Percentiles rank a stretch among this genome's conserved stretches.
Conservation (phyloP, 2,329 filamentous ascomycete genomes). For the Colletotrichum sp. region DNA sequence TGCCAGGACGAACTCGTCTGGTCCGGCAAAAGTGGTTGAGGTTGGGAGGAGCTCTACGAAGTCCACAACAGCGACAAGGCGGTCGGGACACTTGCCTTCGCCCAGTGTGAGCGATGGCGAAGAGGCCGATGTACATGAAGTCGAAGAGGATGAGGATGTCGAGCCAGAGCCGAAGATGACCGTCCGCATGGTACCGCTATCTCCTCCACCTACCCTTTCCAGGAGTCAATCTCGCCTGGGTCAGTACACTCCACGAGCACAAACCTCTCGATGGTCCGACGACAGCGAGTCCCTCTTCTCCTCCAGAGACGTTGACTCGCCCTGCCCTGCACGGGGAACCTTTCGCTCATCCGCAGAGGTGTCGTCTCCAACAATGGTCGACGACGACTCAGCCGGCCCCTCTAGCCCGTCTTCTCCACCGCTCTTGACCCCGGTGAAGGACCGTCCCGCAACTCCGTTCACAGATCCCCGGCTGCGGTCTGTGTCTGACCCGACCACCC, state of each 20-base stretch:
- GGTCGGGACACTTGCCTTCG: background rate
- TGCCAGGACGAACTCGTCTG: conserved; percentile 14
- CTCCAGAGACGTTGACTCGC: conserved; percentile 10
- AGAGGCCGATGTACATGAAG: background rate
- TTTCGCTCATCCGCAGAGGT: conserved; percentile 8
- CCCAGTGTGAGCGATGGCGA: background rate
- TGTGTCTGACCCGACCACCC: background rate
- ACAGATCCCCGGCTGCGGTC: conserved; percentile 3
- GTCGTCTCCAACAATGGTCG: conserved; percentile 11
- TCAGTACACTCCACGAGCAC: background rate
- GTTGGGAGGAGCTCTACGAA: conserved; percentile 15
- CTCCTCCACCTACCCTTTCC: conserved; percentile 3
- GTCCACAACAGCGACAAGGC: background rate
- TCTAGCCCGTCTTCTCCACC: background rate
- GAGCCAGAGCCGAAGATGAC: background rate
- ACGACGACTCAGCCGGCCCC: background rate
- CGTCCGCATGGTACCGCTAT: background rate
- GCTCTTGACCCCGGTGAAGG: background rate
- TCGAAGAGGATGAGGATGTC: background rate
- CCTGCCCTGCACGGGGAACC: background rate
- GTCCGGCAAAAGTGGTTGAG: conserved; percentile 11
- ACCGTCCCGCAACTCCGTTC: conserved; percentile 10
- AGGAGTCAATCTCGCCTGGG: background rate
- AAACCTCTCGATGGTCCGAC: conserved; percentile 19
- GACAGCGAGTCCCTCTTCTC: conserved; percentile 17